These are phyloP conservation scores for Candida albicans DNA, from an alignment of 1,139 yeast genomes.

Conservation along the genomic window DNA sequence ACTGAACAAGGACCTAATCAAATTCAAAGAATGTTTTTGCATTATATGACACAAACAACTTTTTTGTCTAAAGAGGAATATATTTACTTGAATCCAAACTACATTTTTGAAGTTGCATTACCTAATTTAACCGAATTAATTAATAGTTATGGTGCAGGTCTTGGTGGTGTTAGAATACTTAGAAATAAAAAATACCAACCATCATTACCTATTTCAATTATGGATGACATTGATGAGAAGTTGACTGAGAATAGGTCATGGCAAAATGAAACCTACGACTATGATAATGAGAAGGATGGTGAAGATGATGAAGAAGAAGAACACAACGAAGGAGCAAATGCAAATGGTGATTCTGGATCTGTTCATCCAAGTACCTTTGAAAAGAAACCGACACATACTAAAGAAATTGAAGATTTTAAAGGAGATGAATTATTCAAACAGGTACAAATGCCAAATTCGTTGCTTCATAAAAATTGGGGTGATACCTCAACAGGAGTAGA, in stretches of 20 bases:
- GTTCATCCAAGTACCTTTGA: no score
- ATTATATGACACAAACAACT: slow-evolving; percentile 46
- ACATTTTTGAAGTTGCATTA: slow-evolving; percentile 50
- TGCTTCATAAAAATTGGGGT: slow-evolving; percentile 54
- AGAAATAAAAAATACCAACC: slow-evolving; percentile 60
- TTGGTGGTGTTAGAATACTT: slow-evolving; percentile 50
- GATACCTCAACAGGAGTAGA: slow-evolving; percentile 40
- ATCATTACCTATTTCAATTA: slow-evolving; percentile 54
- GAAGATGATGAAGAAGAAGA: slow-evolving; percentile 16
- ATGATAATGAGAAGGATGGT: slow-evolving; percentile 25
- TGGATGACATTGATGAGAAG: slow-evolving; percentile 66
- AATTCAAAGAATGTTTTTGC: slow-evolving; percentile 31
- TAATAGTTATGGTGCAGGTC: slow-evolving; percentile 60
- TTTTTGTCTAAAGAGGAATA: slow-evolving; percentile 42
- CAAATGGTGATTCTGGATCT: slow-evolving; percentile 7
- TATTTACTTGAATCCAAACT: slow-evolving; percentile 50
- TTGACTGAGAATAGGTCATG: slow-evolving; percentile 32
- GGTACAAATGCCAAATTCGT: slow-evolving; percentile 49
- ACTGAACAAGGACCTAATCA: slow-evolving; percentile 43
- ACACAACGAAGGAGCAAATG: slow-evolving; percentile 15
- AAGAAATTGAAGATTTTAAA: slow-evolving; percentile 21
- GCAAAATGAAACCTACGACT: slow-evolving; percentile 37
- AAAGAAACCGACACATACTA: background rate
- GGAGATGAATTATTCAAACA: slow-evolving; percentile 53
- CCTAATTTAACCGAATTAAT: slow-evolving; percentile 63